Base-by-base conservation (phyloP, 176 grass and related monocot species). In the Lolium perenne region DNA sequence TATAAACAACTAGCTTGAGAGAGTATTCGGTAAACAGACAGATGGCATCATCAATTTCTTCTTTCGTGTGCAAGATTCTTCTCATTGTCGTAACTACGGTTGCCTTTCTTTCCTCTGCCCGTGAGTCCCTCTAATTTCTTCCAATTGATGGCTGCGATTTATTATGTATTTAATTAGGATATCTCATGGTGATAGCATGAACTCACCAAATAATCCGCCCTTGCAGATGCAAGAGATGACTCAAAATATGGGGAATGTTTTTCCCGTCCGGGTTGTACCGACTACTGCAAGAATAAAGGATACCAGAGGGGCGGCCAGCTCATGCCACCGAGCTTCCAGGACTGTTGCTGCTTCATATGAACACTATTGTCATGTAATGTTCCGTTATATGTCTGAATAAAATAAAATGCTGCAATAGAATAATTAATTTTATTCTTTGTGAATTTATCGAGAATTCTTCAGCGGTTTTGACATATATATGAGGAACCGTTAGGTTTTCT, bases 341-440 rank as follows among this genome's bases (percentile, higher is more conserved):
- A 83, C 16, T 74, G 81, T 22, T 83, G 68, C 16, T 83, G 81
- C 69, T 18, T 74, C 11, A 45, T 45, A 54, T 48, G 68, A 32
- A 20, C 16, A 74, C 18, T 41, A 26, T 6, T 8, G 8, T 18
- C n/a, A 1, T 82, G 49, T 10, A 71, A 57, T 43, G 32, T 57
- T 57, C 20, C 32, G 17, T 57, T 38, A 57, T 56, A 38, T 43
- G 12, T 49, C 8, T 65, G 3, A 23, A 74, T 74, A 74, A 82
- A 70, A 82, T 70, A 17, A 71, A 56, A 15, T 71, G 35, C 0
- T 16, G 13, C 18, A 59, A 23, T 22, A 10, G 41, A 62, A 21
- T 18, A 4, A 17, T 4, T 56, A 11, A 38, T 5, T 10, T 12
- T 38, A 55, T 38, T 53, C 16, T 0, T 1, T 81, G 25, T 32